Base-by-base conservation (phyloP, 2,329 filamentous ascomycete genomes). In the Colletotrichum costaricense region DNA sequence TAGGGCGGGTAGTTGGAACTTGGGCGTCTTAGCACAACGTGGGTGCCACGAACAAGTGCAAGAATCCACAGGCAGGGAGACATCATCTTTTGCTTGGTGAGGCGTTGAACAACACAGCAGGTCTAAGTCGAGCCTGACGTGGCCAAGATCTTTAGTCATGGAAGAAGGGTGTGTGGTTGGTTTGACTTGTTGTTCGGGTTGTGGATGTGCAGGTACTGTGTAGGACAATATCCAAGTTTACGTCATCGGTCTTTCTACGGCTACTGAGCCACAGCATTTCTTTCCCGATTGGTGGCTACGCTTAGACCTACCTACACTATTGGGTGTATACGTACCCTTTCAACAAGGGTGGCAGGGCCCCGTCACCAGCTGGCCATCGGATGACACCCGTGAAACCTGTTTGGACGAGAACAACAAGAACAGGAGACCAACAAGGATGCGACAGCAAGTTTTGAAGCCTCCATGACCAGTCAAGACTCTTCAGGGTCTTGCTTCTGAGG, bases 111-210 rank as follows among this genome's bases (percentile, higher is more conserved):
- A 73, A 38, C 67, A 16, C 71, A 71, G 49, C 55, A 73, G 57
- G 55, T 58, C 28, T 38, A 38, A 8, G 35, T 66, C 67, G 56
- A 42, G 67, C 67, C 62, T 73, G 67, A 73, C 71, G 67, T 73
- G 71, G 67, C 67, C 71, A 66, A 71, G 70, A 26, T 33, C 14
- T 68, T 72, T 63, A 69, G 69, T 72, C 69, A 62, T 55, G 55
- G 54, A 55, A 70, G 42, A 46, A 33, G 67, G 63, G 58, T 52
- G 58, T 52, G 65, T 52, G 52, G 55, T 30, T 55, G 62, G 49
- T n/a, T n/a, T 62, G 63, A 67, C 38, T 55, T 63, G 65, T 63
- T 22, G 58, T 24, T 35, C 55, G 55, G 59, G 42, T 54, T 9
- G 35, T 54, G 56, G n/a, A 52, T 38, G 69, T 49, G 35, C 33